Percentiles rank a stretch among this genome's conserved stretches.
Conservation (phyloP, 2,329 filamentous ascomycete genomes). For the Talaromyces sp. region DNA sequence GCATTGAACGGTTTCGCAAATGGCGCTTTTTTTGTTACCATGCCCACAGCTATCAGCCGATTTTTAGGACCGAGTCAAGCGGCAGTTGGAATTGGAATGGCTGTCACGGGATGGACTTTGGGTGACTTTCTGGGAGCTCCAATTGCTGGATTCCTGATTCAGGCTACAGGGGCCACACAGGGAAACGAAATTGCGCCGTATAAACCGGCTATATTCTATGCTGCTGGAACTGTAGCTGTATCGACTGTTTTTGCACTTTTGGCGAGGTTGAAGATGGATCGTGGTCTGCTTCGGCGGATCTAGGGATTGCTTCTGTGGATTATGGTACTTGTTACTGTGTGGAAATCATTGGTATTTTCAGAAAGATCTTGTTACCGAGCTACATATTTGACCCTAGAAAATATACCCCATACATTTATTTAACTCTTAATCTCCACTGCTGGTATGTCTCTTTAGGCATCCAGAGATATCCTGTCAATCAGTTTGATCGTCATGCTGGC, state of each 20-base stretch:
- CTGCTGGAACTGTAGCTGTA: not conserved
- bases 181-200: not conserved
- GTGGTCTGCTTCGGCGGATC: not conserved
- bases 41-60: constrained; percentile 6
- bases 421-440: not conserved
- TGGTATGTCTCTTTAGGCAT: too few species aligned
- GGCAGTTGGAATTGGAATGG: not conserved
- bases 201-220: not conserved
- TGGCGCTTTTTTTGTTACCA: constrained; percentile 1
- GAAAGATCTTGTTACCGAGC: not conserved
- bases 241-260: not conserved
- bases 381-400: not conserved
- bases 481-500: not conserved
- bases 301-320: not conserved
- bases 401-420: not conserved
- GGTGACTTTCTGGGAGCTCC: not conserved
- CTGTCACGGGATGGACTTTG: not conserved
- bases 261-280: not conserved
- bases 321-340: not conserved
- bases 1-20: constrained; percentile 4
- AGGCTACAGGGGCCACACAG: not conserved
- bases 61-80: not conserved
- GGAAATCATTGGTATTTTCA: not conserved
- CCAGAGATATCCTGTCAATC: too few species aligned
- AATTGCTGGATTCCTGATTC: constrained; percentile 1